Evolutionary conservation across 2,329 filamentous ascomycete genomes (phyloP).

Genomic region (Pseudogymnoascus sp.): DNA sequence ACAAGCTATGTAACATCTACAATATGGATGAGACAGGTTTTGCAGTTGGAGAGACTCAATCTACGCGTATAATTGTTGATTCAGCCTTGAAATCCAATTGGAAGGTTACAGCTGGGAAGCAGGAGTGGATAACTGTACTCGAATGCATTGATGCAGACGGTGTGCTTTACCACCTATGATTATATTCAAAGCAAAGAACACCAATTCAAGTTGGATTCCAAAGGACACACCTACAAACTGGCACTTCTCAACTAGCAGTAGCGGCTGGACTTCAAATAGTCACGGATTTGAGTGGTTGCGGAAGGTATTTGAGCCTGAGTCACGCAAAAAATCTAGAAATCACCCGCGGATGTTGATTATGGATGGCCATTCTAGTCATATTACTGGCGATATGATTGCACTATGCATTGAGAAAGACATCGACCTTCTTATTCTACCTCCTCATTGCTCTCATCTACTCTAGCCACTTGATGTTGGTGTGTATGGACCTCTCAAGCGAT

Average conservation of each 20-base stretch:
- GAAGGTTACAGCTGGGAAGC: too few relatives aligned
- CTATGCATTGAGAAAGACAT: neutral
- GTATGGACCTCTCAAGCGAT: neutral
- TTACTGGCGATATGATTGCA: neutral
- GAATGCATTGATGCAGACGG: neutral
- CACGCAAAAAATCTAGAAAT: neutral
- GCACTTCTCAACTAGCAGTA: neutral
- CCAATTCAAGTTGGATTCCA: neutral
- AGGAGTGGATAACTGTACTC: neutral
- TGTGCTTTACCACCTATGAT: neutral
- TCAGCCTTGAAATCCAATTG: too few relatives aligned
- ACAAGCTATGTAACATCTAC: too few relatives aligned
- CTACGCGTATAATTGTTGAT: too few relatives aligned
- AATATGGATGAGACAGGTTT: too few relatives aligned
- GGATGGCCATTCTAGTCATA: slow-evolving; percentile 10
- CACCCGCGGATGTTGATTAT: neutral
- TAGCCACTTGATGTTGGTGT: neutral
- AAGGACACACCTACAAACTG: neutral
- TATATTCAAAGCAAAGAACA: slow-evolving; percentile 9
- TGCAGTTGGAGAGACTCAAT: too few relatives aligned
- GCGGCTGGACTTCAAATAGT: neutral
- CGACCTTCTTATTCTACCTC: neutral
- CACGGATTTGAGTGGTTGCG: neutral
- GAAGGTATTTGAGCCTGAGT: neutral
- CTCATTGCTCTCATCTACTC: neutral